Evolutionary conservation across 176 grass and related monocot species (phyloP).

Genomic region (Calamus simplicifolius): DNA sequence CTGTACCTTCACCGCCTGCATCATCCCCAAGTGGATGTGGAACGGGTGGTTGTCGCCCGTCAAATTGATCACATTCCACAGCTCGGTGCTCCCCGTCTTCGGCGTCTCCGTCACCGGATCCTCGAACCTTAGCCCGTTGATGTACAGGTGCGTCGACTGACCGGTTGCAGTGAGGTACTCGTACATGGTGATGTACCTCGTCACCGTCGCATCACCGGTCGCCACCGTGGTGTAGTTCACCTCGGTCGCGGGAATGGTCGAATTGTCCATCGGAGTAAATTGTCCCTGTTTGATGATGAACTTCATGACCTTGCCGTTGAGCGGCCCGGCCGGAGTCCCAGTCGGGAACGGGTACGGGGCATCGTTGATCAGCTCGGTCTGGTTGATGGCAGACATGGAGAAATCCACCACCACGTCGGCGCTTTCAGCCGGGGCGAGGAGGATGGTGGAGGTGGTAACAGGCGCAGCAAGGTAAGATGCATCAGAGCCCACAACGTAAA

Average conservation of each 20-base stretch:
- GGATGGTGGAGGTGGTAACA: background rate
- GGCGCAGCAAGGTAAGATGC: background rate
- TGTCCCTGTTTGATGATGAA: background rate
- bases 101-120: background rate
- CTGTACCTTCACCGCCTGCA: background rate
- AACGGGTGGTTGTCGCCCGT: background rate
- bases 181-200: background rate
- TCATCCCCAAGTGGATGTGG: background rate
- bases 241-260: conserved; percentile 11
- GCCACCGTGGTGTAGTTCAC: background rate
- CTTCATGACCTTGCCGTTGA: background rate
- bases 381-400: background rate
- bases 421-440: background rate
- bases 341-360: background rate
- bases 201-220: background rate
- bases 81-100: background rate
- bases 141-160: background rate
- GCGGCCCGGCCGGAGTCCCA: too few relatives aligned
- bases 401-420: background rate
- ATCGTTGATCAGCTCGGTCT: background rate
- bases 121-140: conserved; percentile 6
- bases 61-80: conserved; percentile 5
- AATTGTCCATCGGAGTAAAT: conserved; percentile 2
- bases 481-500: background rate
- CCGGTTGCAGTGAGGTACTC: background rate